Evolutionary conservation across 2,329 filamentous ascomycete species (phyloP).

Genomic region (Tympanopsis confertula): DNA sequence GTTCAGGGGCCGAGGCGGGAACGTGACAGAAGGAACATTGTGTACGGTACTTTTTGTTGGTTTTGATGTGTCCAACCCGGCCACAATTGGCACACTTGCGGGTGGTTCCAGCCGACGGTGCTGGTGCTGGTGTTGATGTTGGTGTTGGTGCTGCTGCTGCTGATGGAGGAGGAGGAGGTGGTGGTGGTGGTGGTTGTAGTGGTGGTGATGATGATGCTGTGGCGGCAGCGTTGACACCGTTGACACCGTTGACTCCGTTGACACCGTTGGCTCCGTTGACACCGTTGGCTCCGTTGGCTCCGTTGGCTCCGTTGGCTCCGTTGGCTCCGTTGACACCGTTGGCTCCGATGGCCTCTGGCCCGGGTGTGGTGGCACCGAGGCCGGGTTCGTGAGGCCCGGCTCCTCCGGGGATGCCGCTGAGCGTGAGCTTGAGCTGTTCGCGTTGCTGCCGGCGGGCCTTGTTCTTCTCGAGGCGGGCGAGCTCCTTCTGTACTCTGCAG

Average conservation of each 20-base stretch:
- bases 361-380: slow-evolving; percentile 30
- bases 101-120: slow-evolving; percentile 45
- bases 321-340: background rate
- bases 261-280: background rate
- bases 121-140: slow-evolving; percentile 15
- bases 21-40: slow-evolving; percentile 13
- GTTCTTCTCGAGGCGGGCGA: slow-evolving; percentile 78
- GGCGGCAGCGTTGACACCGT: slow-evolving; percentile 10
- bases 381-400: slow-evolving; percentile 19
- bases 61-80: slow-evolving; percentile 94
- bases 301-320: background rate
- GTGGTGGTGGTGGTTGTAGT: slow-evolving; percentile 5
- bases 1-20: slow-evolving; percentile 3
- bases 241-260: background rate
- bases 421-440: slow-evolving; percentile 70
- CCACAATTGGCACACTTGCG: slow-evolving; percentile 97
- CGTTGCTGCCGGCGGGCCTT: slow-evolving; percentile 80
- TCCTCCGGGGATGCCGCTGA: slow-evolving; percentile 7
- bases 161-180: background rate
- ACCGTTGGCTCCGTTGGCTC: background rate
- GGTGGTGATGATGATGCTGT: slow-evolving; percentile 27
- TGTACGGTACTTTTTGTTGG: slow-evolving; percentile 80
- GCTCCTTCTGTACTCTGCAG: slow-evolving; percentile 57
- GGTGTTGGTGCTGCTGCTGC: no score
- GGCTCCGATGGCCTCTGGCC: slow-evolving; percentile 19